These are phyloP conservation scores for Podila epigama DNA, from an alignment of 192 early-diverging fungal species.

Conservation along the genomic window DNA sequence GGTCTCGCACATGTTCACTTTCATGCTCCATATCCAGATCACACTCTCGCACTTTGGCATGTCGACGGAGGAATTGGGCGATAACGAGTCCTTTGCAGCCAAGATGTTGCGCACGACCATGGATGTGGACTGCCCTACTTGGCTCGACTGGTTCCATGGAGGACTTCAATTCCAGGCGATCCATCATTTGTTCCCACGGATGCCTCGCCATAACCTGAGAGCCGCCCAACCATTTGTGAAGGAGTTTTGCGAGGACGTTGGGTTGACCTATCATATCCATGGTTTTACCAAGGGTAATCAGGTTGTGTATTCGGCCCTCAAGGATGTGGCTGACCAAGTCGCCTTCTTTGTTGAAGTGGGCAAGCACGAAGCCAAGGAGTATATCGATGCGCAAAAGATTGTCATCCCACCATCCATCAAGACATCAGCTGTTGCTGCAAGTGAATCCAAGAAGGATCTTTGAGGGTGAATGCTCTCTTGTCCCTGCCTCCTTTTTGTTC, in stretches of 20 bases:
- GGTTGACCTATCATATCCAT: constrained; percentile 80
- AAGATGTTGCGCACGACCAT: constrained; percentile 92
- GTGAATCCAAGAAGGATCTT: constrained; percentile 40
- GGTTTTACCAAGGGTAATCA: constrained; percentile 85
- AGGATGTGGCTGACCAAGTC: constrained; percentile 82
- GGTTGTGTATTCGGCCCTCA: constrained; percentile 74
- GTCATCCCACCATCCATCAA: no score
- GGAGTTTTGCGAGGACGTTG: constrained; percentile 77
- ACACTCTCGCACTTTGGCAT: constrained; percentile 97
- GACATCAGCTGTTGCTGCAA: no score
- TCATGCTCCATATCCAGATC: constrained; percentile 94
- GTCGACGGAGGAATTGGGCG: constrained; percentile 77
- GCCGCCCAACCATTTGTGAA: constrained; percentile 72
- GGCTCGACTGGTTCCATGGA: constrained; percentile 98
- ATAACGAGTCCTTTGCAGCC: constrained; percentile 82
- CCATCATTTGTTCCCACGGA: constrained; percentile 94
- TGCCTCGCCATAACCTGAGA: constrained; percentile 90
- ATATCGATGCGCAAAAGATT: constrained; percentile 42
- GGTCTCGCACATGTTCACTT: constrained; percentile 83
- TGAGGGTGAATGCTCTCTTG: no score
- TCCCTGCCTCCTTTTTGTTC: no score
- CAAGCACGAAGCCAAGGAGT: constrained; percentile 50
- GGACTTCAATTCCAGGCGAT: constrained; percentile 96
- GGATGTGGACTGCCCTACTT: constrained; percentile 94
- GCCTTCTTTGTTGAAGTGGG: constrained; percentile 58